Conservation (phyloP, 2,329 filamentous ascomycete species). For the Delphinella strobiligena region DNA sequence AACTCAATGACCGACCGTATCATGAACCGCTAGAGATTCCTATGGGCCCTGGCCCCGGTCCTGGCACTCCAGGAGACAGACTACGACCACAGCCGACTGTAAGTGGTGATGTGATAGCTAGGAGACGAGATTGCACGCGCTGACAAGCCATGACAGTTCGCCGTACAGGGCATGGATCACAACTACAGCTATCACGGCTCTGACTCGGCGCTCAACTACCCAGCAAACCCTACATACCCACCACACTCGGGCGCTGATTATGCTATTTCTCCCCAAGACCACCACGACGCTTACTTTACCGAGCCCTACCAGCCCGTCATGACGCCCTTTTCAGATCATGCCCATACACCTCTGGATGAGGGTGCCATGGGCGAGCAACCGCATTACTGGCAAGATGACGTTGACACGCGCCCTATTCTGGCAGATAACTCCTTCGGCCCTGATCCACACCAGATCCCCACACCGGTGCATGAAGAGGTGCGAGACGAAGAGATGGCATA, state of each 20-base stretch:
- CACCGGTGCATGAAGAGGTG: slow-evolving; percentile 30
- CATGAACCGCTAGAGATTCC: slow-evolving; percentile 56
- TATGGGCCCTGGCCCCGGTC: slow-evolving; percentile 42
- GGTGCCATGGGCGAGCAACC: slow-evolving; percentile 1
- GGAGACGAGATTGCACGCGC: neutral
- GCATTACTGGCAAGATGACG: slow-evolving; percentile 51
- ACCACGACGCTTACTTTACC: slow-evolving; percentile 79
- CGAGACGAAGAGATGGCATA: slow-evolving; percentile 24
- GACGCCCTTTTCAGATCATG: slow-evolving; percentile 9
- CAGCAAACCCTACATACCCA: slow-evolving; percentile 15
- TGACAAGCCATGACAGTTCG: slow-evolving; percentile 40
- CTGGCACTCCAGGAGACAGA: slow-evolving; percentile 56
- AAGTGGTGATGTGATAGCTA: slow-evolving; percentile 27
- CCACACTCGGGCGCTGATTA: slow-evolving; percentile 49
- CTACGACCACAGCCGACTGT: slow-evolving; percentile 77
- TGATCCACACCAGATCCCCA: slow-evolving; percentile 35
- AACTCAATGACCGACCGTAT: slow-evolving; percentile 70
- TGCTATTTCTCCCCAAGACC: slow-evolving; percentile 66
- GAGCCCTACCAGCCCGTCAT: slow-evolving; percentile 62
- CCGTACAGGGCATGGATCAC: slow-evolving; percentile 54
- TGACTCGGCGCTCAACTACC: slow-evolving; percentile 32
- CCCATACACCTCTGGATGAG: slow-evolving; percentile 19
- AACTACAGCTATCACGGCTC: slow-evolving; percentile 53
- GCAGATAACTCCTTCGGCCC: slow-evolving; percentile 49
- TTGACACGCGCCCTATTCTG: slow-evolving; percentile 68